phyloP scores from a whole-genome alignment of 106 monocot species.

The Agapanthus africanus region DNA sequence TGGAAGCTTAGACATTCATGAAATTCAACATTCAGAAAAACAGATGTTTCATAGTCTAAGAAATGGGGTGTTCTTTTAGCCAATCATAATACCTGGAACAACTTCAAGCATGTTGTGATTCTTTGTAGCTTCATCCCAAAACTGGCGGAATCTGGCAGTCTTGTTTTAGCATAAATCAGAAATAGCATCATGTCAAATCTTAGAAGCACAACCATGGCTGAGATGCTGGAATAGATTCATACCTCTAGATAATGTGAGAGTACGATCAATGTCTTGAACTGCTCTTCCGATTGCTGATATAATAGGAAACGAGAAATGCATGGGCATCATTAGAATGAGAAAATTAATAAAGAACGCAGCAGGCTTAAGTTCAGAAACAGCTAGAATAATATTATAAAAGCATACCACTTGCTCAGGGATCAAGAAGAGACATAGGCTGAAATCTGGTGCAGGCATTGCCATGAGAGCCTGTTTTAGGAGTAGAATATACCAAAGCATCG shows the following conservation, averaged over 20 bases:
- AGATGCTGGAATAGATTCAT: conserved; percentile 5
- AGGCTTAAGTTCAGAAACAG: not conserved
- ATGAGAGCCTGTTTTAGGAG: conserved; percentile 80
- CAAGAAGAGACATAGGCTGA: conserved; percentile 86
- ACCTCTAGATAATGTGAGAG: conserved; percentile 98
- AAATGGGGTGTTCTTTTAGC: too few relatives aligned
- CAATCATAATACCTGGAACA: conserved; percentile 98
- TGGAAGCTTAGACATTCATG: too few relatives aligned
- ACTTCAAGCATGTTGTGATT: conserved; percentile 72
- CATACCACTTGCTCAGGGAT: conserved; percentile 97
- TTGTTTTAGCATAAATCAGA: conserved; percentile 15
- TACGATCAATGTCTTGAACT: conserved; percentile 90
- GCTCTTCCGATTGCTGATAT: conserved; percentile 94
- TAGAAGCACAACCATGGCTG: not conserved
- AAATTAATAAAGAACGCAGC: conserved; percentile 3
- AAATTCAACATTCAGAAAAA: too few relatives aligned
- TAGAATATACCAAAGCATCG: conserved; percentile 1
- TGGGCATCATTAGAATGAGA: not conserved
- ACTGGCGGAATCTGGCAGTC: conserved; percentile 92
- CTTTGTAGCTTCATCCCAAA: conserved; percentile 97
- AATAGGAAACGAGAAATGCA: not conserved
- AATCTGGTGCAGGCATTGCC: conserved; percentile 96
- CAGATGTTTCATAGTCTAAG: too few relatives aligned
- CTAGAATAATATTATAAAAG: too few relatives aligned
- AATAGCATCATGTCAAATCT: not conserved